Evolutionary conservation across 805 yeast genomes (phyloP), one percentile per base, ranked within the genome.

Genomic region (Saturnispora halmiae): DNA sequence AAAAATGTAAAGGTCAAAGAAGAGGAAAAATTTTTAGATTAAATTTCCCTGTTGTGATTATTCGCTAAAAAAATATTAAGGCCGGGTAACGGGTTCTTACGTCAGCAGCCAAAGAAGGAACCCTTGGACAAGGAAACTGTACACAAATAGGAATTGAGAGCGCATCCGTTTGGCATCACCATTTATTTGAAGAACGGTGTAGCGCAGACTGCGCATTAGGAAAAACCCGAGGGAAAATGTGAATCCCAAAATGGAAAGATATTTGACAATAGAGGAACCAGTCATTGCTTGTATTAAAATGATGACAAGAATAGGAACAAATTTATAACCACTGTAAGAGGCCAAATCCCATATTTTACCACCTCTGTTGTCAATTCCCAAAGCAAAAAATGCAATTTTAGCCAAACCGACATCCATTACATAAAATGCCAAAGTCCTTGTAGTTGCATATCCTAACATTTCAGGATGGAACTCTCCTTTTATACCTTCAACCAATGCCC

Each of bases 381-480:
- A 69, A 36, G 90, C 66, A 61, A 90, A 92, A 43, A 94, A 73
- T 2, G 95, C 95, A 31, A 85, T 64, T 54, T 82, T 83, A 51
- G 92, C 72, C 21, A 90, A 66, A 32, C 74, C 60, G 16, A 90
- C 70, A 61, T 92, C 99, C 44, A 84, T 53, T 15, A 85, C 53
- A 42, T 86, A 75, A 54, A 85, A 82, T 0, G 95, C 95, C 49
- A 87, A 61, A 1, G 95, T 85, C 51, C 85, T 82, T 7, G 95
- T 79, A 15, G 95, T 77, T 45, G 88, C 77, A 55, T 79, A 78
- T 7, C 96, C 96, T 47, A 94, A 73, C 51, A 87, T 69, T 56
- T 88, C 88, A 0, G 98, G 98, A 52, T 90, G 95, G 66, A 92
- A 92, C 24, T 79, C 79, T 21, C 95, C 96, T 42, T 78, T 74